These are phyloP conservation scores for Candida sp. DNA, from an alignment of 1,139 yeast genomes.

Conservation along the genomic window DNA sequence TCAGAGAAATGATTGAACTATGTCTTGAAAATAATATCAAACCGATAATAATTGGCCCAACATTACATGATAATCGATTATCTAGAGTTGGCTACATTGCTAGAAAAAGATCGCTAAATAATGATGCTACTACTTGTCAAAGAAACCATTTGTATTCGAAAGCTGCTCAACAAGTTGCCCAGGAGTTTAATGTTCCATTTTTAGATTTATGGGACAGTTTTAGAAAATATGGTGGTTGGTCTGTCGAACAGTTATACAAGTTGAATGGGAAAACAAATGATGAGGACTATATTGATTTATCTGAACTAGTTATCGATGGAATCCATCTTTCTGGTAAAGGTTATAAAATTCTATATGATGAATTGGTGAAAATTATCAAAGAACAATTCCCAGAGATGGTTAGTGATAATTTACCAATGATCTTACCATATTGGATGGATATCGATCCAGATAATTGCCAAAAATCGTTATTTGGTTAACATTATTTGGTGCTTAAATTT, in stretches of 20 bases:
- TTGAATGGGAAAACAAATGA: constrained; percentile 1
- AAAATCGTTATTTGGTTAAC: neutral
- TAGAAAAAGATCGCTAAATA: constrained; percentile 5
- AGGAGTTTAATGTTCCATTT: constrained; percentile 43
- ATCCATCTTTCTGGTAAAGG: constrained; percentile 65
- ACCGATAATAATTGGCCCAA: constrained; percentile 62
- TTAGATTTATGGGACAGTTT: constrained; percentile 52
- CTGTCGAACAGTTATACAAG: constrained; percentile 5
- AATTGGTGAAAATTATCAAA: constrained; percentile 34
- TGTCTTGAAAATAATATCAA: constrained; percentile 40
- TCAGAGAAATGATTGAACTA: constrained; percentile 33
- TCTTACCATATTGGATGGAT: constrained; percentile 37
- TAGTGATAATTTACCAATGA: constrained; percentile 31
- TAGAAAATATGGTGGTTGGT: constrained; percentile 15
- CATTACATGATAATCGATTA: constrained; percentile 42
- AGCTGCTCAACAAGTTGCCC: constrained; percentile 46
- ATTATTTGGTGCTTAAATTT: no score
- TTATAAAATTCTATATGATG: constrained; percentile 49
- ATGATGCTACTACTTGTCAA: constrained; percentile 17
- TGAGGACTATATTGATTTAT: constrained; percentile 7
- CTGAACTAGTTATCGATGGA: constrained; percentile 47
- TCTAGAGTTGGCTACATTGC: constrained; percentile 3
- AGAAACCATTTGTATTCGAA: constrained; percentile 47
- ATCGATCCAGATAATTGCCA: constrained; percentile 14
- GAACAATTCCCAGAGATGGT: constrained; percentile 44